These are phyloP conservation scores for Leucaena leucocephala DNA, from an alignment of 306 rosid species.

Conservation along the genomic window DNA sequence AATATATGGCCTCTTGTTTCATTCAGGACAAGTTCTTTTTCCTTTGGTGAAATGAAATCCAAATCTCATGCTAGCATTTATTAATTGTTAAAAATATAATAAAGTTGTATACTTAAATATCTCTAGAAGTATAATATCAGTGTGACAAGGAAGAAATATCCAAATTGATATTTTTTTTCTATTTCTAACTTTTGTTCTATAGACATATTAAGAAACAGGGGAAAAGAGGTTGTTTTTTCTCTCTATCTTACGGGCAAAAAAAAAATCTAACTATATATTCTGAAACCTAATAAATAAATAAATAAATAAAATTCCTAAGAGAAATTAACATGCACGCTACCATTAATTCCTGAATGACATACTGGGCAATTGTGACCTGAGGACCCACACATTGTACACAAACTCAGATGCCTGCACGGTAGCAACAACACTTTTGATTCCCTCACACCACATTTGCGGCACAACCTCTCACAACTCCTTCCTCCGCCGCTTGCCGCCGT, in stretches of 20 bases:
- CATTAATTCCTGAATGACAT: constrained; percentile 59
- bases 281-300: background rate
- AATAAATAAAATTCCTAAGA: constrained; percentile 38
- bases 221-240: background rate
- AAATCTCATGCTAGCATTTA: background rate
- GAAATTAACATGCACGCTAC: constrained; percentile 82
- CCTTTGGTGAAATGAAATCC: background rate
- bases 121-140: background rate
- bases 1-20: no score
- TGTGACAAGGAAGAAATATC: background rate
- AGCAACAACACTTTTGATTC: constrained; percentile 74
- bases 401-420: constrained; percentile 89
- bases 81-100: no score
- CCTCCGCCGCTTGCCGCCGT: constrained; percentile 10
- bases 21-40: background rate
- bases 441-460: constrained; percentile 58
- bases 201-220: background rate
- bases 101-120: no score
- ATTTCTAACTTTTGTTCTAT: background rate
- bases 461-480: constrained; percentile 36
- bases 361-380: constrained; percentile 56
- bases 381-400: constrained; percentile 81
- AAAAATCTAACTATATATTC: background rate
- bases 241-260: background rate
- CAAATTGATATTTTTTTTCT: background rate